Conservation (phyloP, 1,284 basidiomycete genomes). For the Cryptococcus wingfieldii region DNA sequence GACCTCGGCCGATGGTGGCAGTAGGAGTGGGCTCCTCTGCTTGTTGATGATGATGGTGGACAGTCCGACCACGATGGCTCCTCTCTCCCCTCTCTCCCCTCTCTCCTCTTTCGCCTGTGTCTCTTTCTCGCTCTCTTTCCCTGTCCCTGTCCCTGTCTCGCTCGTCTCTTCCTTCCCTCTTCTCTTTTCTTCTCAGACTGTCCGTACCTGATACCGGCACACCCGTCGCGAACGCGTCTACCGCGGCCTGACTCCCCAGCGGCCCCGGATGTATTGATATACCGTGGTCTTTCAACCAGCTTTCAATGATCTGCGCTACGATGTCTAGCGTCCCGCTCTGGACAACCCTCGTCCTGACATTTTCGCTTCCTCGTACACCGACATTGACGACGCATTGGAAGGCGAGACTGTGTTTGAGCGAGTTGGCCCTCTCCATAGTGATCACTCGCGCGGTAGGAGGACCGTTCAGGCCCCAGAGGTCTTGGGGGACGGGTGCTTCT, state of each 20-base stretch:
- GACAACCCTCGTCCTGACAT: slow-evolving; percentile 85
- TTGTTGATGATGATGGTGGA: background rate
- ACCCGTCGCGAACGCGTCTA: slow-evolving; percentile 54
- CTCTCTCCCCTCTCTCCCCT: background rate
- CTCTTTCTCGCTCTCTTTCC: background rate
- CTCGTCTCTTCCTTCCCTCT: background rate
- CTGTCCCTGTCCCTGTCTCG: slow-evolving; percentile 5
- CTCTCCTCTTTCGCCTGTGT: background rate
- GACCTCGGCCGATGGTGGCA: too few relatives aligned
- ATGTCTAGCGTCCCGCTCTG: slow-evolving; percentile 94
- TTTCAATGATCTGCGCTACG: slow-evolving; percentile 89
- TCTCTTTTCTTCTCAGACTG: slow-evolving; percentile 8
- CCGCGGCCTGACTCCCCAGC: slow-evolving; percentile 57
- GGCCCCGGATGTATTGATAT: slow-evolving; percentile 45
- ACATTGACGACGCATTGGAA: slow-evolving; percentile 98
- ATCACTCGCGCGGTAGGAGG: slow-evolving; percentile 49
- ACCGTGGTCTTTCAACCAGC: slow-evolving; percentile 79
- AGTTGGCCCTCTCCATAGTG: slow-evolving; percentile 71
- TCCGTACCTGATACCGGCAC: slow-evolving; percentile 47
- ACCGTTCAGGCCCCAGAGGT: slow-evolving; percentile 48
- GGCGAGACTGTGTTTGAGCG: slow-evolving; percentile 80
- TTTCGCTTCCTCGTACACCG: slow-evolving; percentile 92
- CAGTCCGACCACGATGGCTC: background rate
- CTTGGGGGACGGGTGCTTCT: slow-evolving; percentile 34
- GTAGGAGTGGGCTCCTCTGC: background rate